Percentiles rank a stretch among this genome's conserved stretches.
Evolutionary conservation across 2,329 filamentous ascomycete genomes (phyloP).

Genomic region (Colletotrichum tanaceti): DNA sequence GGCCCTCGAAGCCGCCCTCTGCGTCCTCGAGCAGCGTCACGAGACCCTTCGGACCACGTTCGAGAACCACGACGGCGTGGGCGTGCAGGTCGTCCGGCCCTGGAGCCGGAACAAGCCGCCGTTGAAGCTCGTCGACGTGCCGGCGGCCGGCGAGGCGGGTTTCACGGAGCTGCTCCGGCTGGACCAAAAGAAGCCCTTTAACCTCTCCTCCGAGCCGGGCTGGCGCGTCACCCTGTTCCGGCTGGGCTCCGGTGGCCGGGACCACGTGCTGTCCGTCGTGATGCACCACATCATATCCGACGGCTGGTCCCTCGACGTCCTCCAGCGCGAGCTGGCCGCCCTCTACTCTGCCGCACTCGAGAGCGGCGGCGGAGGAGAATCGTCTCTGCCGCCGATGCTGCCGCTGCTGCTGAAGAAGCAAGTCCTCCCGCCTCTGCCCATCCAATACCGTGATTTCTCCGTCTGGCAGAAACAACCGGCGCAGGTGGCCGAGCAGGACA

Average conservation of each 20-base stretch:
- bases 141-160: background rate
- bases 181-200: background rate
- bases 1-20: conserved; percentile 35
- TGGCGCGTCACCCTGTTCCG: conserved; percentile 28
- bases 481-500: background rate
- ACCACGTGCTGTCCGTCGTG: conserved; percentile 11
- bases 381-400: background rate
- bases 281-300: conserved; percentile 33
- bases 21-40: conserved; percentile 42
- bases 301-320: conserved; percentile 19
- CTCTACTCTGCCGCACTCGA: background rate
- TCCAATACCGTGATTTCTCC: conserved; percentile 6
- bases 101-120: background rate
- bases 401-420: no score
- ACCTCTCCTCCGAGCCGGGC: background rate
- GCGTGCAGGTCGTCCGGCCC: conserved; percentile 25
- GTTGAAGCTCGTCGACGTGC: background rate
- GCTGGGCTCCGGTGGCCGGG: background rate
- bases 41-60: conserved; percentile 44
- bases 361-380: background rate
- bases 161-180: background rate
- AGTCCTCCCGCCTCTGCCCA: background rate
- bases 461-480: background rate
- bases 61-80: conserved; percentile 1
- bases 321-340: background rate